Base-by-base conservation (phyloP, 1,284 basidiomycete genomes). In the Leccinum pachyderme region DNA sequence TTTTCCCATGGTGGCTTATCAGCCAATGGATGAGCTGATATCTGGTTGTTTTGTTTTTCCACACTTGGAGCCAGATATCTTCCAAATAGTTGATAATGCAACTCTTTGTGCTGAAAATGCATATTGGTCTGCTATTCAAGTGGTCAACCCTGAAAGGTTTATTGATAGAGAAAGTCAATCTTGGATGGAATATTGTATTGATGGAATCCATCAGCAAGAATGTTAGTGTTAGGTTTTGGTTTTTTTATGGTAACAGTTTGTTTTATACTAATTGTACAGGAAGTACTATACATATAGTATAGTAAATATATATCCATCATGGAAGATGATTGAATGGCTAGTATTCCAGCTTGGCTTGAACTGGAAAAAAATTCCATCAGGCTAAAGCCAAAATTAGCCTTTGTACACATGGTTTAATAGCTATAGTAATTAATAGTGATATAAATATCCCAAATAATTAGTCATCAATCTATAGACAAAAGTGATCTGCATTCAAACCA, bases 81-180 rank as follows among this genome's bases (percentile, higher is more conserved):
- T 86, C 2, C 81, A 86, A 46, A 67, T 77, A 24, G 75, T 82
- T 25, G 88, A 92, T 66, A 69, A 76, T 37, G 79, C 85, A 33
- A 81, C 85, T 2, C 58, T 62, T 7, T 69, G 79, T 56, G 89
- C 85, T 1, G 84, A 93, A 67, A 65, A 64, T 11, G 72, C 82
- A 2, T 93, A 90, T 67, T 83, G 81, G 78, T 75, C 77, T 46
- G 76, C 51, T 45, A 15, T 56, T 29, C 51, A 59, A 33, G 33
- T 27, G 8, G 24, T 58, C 2, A 47, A 18, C 27, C 1, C 54
- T 44, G 48, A 59, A 13, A 39, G 7, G n/a, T n/a, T n/a, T 24
- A 1, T 37, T 13, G 55, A 56, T 32, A 51, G 9, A 27, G 24
- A 11, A 3, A 12, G 31, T 7, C 49, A 49, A 4, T 35, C 65